Evolutionary conservation across 2,329 filamentous ascomycete genomes (phyloP), one percentile per base, ranked within the genome.

Genomic region (Fusarium nelsonii): DNA sequence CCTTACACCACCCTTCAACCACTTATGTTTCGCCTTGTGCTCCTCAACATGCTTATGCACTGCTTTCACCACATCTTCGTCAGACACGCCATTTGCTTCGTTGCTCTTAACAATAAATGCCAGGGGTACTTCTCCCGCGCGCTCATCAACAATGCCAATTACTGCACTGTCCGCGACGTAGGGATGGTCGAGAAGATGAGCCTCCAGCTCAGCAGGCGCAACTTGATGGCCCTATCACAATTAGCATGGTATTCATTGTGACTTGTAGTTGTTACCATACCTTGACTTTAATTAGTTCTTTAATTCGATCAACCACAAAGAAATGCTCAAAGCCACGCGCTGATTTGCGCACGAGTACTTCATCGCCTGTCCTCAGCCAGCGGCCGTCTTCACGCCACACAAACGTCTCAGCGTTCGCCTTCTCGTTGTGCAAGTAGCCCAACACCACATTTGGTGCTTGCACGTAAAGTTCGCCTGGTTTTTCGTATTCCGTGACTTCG

Each of bases 351-450:
- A 96, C 82, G 5, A 95, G 82, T 0, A 91, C 93, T 76, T 97
- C 92, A 73, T 97, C 94, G 8, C 94, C 94, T 0, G 94, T 97
- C 36, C 87, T 88, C 84, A 97, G 87, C 88, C 93, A 96, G 63
- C 89, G 80, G 4, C 89, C 88, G 67, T 94, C 90, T 2, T 69
- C 30, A 1, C 32, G 65, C 69, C 81, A 82, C 0, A 89, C 75
- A 74, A 93, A 97, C 0, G 94, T 96, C 76, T 97, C 93, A 50
- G 86, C 84, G 23, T 90, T 96, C 4, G 94, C 93, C 73, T 92
- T 90, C 45, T 92, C 89, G 74, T 97, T 97, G 79, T 97, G 91
- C 45, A 97, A 81, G 73, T 97, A 97, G 1, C 94, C 94, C 0
- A 97, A 79, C 0, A 92, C 90, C 1, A 97, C 87, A 2, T 90